A percentile compares a stretch with the other conserved stretches of the same genome.
Evolutionary conservation across 2,329 filamentous ascomycete species (phyloP).

Genomic region (Xylaria sp.): DNA sequence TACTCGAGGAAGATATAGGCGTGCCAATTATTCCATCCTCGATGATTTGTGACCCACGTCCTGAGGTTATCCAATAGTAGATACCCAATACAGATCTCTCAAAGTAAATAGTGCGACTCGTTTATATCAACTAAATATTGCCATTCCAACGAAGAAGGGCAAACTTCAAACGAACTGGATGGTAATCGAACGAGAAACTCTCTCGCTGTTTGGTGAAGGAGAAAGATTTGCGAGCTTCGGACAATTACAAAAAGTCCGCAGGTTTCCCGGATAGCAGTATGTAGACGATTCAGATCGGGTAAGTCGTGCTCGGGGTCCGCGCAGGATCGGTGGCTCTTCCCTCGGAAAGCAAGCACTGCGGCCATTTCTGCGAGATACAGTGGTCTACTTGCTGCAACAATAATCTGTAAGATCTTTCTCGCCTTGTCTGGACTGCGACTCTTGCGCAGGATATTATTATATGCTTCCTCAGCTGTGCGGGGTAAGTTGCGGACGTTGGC

Average conservation of each 20-base stretch:
- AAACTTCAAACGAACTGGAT: no score
- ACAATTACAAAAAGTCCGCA: conserved; percentile 54
- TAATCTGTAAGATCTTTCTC: conserved; percentile 14
- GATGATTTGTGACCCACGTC: no score
- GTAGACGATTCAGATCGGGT: conserved; percentile 31
- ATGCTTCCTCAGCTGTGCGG: conserved; percentile 11
- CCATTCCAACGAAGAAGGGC: no score
- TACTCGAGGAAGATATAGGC: no score
- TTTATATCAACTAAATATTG: no score
- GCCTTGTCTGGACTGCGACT: not conserved
- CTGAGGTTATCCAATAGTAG: no score
- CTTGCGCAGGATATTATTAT: conserved; percentile 20
- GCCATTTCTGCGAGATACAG: conserved; percentile 15
- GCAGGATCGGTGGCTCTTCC: not conserved
- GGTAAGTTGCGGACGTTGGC: not conserved
- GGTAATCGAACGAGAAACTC: conserved; percentile 49
- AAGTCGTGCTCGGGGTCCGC: not conserved
- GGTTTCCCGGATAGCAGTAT: conserved; percentile 42
- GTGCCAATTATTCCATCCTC: no score
- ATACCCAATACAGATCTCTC: no score
- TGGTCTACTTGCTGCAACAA: conserved; percentile 14
- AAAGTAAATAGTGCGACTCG: no score
- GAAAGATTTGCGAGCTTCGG: conserved; percentile 49
- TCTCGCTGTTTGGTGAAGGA: conserved; percentile 55
- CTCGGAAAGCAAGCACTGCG: conserved; percentile 2